These are phyloP conservation scores for Scleromitrula shiraiana DNA, from an alignment of 2,329 filamentous ascomycete species.

Conservation along the genomic window DNA sequence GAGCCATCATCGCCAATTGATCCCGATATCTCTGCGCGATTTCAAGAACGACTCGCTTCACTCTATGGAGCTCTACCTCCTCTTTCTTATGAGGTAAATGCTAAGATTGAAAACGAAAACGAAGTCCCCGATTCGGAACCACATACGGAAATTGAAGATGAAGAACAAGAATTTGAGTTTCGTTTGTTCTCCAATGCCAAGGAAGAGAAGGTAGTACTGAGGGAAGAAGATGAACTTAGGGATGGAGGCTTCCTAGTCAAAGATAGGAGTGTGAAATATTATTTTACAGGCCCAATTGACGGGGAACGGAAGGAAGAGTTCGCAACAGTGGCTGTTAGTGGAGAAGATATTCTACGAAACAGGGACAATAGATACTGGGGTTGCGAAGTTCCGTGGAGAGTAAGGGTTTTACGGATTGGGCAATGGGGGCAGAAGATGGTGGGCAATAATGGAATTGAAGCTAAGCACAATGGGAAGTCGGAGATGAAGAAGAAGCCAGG, in stretches of 20 bases:
- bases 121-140: conserved; percentile 12
- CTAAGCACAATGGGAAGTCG: conserved; percentile 3
- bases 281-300: conserved; percentile 37
- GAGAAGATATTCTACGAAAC: conserved; percentile 41
- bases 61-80: conserved; percentile 20
- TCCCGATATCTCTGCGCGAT: conserved; percentile 12
- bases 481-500: conserved; percentile 40
- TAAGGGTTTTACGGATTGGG: conserved; percentile 36
- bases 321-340: conserved; percentile 40
- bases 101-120: conserved; percentile 18
- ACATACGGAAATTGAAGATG: conserved; percentile 14
- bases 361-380: conserved; percentile 46
- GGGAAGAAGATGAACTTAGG: conserved; percentile 32
- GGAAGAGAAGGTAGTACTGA: conserved; percentile 41
- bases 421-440: conserved; percentile 20
- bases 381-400: conserved; percentile 52
- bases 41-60: conserved; percentile 19
- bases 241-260: conserved; percentile 35
- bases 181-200: conserved; percentile 41
- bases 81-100: not conserved
- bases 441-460: conserved; percentile 12
- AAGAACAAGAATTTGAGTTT: conserved; percentile 44
- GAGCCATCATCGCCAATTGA: conserved; percentile 21
- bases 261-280: conserved; percentile 40
- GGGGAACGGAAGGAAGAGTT: conserved; percentile 35